Evolutionary conservation across 805 yeast species (phyloP), one percentile per base, ranked within the genome.

Genomic region (Kodamaea sagamina): DNA sequence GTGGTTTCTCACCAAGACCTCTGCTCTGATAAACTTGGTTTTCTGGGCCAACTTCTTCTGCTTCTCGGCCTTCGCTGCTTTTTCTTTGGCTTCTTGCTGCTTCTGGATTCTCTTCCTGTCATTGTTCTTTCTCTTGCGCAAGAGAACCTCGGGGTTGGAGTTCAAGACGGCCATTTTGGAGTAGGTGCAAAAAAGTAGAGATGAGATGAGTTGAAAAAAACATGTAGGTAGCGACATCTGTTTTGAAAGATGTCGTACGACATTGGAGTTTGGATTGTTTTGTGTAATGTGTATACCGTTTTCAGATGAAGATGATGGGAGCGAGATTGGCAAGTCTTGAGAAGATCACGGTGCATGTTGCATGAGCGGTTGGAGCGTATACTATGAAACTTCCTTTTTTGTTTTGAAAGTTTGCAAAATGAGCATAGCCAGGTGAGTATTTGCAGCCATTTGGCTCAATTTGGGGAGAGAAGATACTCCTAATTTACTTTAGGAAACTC

Each of bases 101-200:
- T 83, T 86, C 61, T 82, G 86, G 42, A 85, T 54, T 61, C 89
- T 77, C 52, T 82, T 71, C 62, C 84, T 72, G 61, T 86, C 92
- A 47, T 84, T 85, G 58, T 84, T 78, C 70, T 85, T 86, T 67
- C 95, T 80, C 71, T 86, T 86, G 58, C 82, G 80, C 49, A 86
- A 74, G 53, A 86, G 78, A 43, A 86, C 74, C 62, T 86, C 93
- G 28, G 93, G 92, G 58, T 82, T 84, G 18, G 84, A 74, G 59
- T 83, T 79, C 41, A 81, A 67, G 40, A 79, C 67, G 35, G 71
- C 74, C 75, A 71, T 69, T 28, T 11, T 34, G 39, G 10, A 9
- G 13, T 27, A 6, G 34, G 10, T 29, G 9, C 34, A n/a, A 13
- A 29, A 15, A 9, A 10, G 5, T 11, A 13, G 18, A 34, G 39